Evolutionary conservation across 768 basidiomycete species (phyloP).

Genomic region (Phylloporus scabripes): DNA sequence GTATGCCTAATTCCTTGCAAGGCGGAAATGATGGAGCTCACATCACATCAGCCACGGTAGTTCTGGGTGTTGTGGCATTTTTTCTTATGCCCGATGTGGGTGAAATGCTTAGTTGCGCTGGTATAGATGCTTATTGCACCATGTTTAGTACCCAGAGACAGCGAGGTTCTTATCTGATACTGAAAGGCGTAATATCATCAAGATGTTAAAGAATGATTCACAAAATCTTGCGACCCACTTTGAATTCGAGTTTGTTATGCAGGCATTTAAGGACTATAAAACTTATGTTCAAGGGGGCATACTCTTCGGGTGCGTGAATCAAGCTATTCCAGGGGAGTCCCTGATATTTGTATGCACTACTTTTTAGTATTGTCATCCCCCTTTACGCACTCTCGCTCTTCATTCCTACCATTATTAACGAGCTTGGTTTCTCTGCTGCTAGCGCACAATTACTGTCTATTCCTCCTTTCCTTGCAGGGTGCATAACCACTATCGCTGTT

Average conservation of each 20-base stretch:
- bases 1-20: neutral
- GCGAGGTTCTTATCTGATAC: neutral
- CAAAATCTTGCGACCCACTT: conserved; percentile 3
- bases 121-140: neutral
- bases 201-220: neutral
- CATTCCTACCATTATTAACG: conserved; percentile 2
- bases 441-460: conserved; percentile 1
- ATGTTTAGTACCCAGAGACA: conserved; percentile 1
- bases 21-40: neutral
- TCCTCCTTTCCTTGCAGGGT: neutral
- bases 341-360: neutral
- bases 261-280: conserved; percentile 1
- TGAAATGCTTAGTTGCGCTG: neutral
- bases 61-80: neutral
- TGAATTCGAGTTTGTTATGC: neutral
- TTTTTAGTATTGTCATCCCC: neutral
- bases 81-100: conserved; percentile 1
- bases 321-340: neutral
- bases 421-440: neutral
- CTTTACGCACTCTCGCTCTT: neutral
- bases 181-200: neutral
- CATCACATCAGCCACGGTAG: neutral
- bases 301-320: neutral
- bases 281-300: neutral
- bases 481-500: neutral